phyloP scores from a whole-genome alignment of 176 grass and related monocot species.

The Guadua angustifolia region DNA sequence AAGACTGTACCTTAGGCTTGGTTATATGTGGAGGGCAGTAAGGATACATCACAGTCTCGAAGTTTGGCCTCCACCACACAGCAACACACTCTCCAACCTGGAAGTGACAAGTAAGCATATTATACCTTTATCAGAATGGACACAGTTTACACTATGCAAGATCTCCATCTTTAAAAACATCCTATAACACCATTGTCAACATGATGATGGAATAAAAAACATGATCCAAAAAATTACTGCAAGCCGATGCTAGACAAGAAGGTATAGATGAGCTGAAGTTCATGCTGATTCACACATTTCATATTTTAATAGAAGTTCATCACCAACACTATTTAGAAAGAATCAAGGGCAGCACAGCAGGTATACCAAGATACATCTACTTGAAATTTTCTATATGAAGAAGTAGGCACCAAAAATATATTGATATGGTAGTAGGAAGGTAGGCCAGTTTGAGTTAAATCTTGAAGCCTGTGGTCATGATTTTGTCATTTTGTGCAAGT shows the following conservation, averaged over 20 bases:
- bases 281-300: neutral
- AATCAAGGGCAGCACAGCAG: neutral
- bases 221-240: neutral
- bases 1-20: slow-evolving; percentile 86
- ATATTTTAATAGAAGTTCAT: slow-evolving; percentile 14
- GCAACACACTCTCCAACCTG: slow-evolving; percentile 99
- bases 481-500: neutral
- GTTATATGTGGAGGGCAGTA: slow-evolving; percentile 99
- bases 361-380: neutral
- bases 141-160: neutral
- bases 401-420: neutral
- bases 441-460: neutral
- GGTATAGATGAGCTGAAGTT: neutral
- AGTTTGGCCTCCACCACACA: slow-evolving; percentile 99
- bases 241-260: neutral
- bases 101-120: slow-evolving; percentile 18
- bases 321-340: neutral
- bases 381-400: neutral
- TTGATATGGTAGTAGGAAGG: neutral
- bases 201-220: neutral
- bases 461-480: neutral
- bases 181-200: slow-evolving; percentile 1
- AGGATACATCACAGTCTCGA: slow-evolving; percentile 98
- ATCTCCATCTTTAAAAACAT: neutral
- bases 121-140: neutral